Conservation (phyloP, 306 rosid genomes). For the Heteromeles arbutifolia region DNA sequence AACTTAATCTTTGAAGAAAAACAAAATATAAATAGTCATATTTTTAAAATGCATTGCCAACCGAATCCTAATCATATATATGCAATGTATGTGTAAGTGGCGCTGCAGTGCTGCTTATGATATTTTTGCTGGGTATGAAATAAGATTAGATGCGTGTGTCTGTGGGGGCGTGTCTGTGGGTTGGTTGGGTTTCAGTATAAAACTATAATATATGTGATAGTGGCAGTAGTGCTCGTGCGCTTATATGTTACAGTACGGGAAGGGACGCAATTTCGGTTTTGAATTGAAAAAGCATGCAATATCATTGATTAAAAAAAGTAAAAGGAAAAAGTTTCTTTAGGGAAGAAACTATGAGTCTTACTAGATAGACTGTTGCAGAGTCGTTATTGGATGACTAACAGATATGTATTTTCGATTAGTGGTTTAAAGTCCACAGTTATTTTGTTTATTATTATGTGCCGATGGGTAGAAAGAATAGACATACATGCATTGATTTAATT, state of each 20-base stretch:
- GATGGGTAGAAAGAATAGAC: neutral
- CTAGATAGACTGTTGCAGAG: too few species aligned
- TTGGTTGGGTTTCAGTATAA: neutral
- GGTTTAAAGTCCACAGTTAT: neutral
- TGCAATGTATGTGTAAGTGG: too few species aligned
- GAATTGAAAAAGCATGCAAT: neutral
- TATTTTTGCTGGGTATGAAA: neutral
- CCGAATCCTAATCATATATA: too few species aligned
- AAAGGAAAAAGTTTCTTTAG: neutral
- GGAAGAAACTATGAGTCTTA: neutral
- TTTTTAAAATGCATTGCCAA: too few species aligned
- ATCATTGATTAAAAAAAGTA: neutral
- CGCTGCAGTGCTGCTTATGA: neutral
- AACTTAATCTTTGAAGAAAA: too few species aligned
- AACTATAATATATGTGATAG: neutral
- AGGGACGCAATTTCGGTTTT: neutral
- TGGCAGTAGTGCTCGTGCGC: conserved; percentile 6
- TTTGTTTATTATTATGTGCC: neutral
- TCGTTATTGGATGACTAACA: neutral
- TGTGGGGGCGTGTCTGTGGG: neutral
- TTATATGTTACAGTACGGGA: conserved; percentile 3
- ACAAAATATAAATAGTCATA: too few species aligned
- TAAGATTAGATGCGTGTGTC: neutral
- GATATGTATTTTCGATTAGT: neutral
- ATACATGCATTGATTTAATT: too few species aligned